Evolutionary conservation across 176 grass and related monocot genomes (phyloP), one percentile per base, ranked within the genome.

Genomic region (Pharus latifolius): DNA sequence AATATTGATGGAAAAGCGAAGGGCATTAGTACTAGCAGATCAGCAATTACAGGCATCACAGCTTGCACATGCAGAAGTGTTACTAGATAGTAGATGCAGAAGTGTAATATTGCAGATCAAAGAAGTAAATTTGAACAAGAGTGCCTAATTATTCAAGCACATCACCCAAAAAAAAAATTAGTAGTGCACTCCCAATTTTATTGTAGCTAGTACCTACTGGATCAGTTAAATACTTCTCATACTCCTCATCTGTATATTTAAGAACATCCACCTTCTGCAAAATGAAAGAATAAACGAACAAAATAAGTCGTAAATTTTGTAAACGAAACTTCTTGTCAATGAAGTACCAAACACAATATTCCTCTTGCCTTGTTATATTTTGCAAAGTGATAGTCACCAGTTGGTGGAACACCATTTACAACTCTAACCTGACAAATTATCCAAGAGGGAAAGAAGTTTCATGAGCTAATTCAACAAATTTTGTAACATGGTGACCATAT

Each of bases 221-320:
- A 83, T 98, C 90, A 81, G 70, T 79, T 82, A 98, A 91, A 69
- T 82, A 80, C 73, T 98, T 98, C 78, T 94, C 90, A n/a, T 98
- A 98, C 81, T 98, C 95, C 68, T 98, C 89, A 54, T 83, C 84
- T 0, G 86, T 93, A 75, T 98, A 98, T 60, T 85, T 93, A 16
- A 93, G 75, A 68, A 98, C 63, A 54, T 98, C 94, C 47, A 80
- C 94, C 34, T 83, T 93, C 94, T 98, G 86, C 57, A 88, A 77
- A 59, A 79, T 33, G 7, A 71, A 77, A 61, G n/a, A 32, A 75
- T 40, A 70, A 80, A 62, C 44, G 23, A 69, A 60, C 2, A 44
- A 13, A 74, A 69, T 87, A 77, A 83, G 54, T 2, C 2, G 0
- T 3, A 24, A 38, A 45, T 10, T 46, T 60, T 57, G 7, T 3